A percentile compares a stretch with the other conserved stretches of the same genome.
Conservation (phyloP, 345 rosid species). For the Citrus sinensis region DVS_A1.0 CM039161.1:3585001-3585500, state of each 20-base stretch:
- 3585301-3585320: slow-evolving; percentile 64
- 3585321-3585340: slow-evolving; percentile 55
- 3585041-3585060: slow-evolving; percentile 58
- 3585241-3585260: slow-evolving; percentile 69
- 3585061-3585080: slow-evolving; percentile 63
- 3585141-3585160: slow-evolving; percentile 66
- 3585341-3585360: slow-evolving; percentile 71
- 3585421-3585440: slow-evolving; percentile 59
- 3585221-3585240: slow-evolving; percentile 64
- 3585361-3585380: slow-evolving; percentile 62
- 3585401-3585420: slow-evolving; percentile 52
- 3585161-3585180: slow-evolving; percentile 63
- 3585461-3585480: slow-evolving; percentile 55
- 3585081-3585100: slow-evolving; percentile 61
- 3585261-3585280: slow-evolving; percentile 59
- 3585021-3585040: slow-evolving; percentile 69
- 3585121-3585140: slow-evolving; percentile 50
- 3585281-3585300: slow-evolving; percentile 49
- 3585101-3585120: slow-evolving; percentile 59
- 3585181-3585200: slow-evolving; percentile 66
- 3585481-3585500: slow-evolving; percentile 38
- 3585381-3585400: slow-evolving; percentile 62
- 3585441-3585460: slow-evolving; percentile 62
- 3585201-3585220: slow-evolving; percentile 47
- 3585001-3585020: slow-evolving; percentile 52